Evolutionary conservation across 208 protist genomes (phyloP).

Genomic region (Histomonas meleagridis): DNA sequence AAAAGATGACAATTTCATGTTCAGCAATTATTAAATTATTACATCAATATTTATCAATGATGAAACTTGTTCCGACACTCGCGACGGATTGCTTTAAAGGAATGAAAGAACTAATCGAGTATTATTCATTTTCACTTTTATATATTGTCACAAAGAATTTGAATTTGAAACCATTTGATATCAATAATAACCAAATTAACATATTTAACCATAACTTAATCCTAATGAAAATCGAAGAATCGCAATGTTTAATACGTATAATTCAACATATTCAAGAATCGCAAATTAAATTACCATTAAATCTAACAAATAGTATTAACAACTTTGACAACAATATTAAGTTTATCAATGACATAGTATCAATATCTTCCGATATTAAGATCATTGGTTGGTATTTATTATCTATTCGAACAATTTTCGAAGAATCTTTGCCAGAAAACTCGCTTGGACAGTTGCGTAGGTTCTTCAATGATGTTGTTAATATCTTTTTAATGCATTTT

Average conservation of each 20-base stretch:
- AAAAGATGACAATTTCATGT: slow-evolving; percentile 17
- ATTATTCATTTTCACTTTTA: background rate
- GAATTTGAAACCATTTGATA: background rate
- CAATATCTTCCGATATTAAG: background rate
- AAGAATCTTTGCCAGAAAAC: slow-evolving; percentile 6
- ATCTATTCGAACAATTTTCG: background rate
- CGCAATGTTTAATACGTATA: background rate
- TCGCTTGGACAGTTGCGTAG: background rate
- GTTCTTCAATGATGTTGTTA: slow-evolving; percentile 1
- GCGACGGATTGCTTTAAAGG: background rate
- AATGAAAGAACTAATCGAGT: background rate
- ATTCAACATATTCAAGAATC: background rate
- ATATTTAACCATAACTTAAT: background rate
- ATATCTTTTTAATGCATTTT: background rate
- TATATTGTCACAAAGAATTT: background rate
- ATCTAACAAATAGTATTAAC: background rate
- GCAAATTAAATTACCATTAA: background rate
- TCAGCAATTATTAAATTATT: background rate
- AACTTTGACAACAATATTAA: background rate
- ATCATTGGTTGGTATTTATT: background rate
- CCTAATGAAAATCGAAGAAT: background rate
- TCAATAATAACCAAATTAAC: background rate
- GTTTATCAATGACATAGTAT: background rate
- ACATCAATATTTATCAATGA: slow-evolving; percentile 5
- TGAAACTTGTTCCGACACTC: background rate